Evolutionary conservation across 768 basidiomycete genomes (phyloP).

Genomic region (Polyporus arcularius): DNA sequence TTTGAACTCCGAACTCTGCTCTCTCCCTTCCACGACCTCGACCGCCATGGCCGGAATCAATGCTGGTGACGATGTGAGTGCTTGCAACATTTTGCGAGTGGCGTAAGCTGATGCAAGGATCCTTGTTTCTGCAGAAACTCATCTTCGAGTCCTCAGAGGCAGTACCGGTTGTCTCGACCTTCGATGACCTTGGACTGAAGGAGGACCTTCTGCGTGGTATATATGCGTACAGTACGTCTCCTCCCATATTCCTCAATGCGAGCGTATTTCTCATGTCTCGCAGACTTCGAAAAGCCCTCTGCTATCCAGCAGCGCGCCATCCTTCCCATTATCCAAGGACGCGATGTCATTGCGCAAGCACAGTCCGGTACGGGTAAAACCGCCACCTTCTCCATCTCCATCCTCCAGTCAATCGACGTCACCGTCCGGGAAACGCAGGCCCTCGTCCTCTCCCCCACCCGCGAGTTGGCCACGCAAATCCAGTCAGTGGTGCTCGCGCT

Average conservation of each 20-base stretch:
- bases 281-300: conserved; percentile 96
- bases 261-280: not conserved
- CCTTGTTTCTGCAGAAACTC: conserved; percentile 61
- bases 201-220: conserved; percentile 95
- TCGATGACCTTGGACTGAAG: conserved; percentile 90
- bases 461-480: conserved; percentile 98
- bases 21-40: conserved; percentile 41
- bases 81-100: conserved; percentile 16
- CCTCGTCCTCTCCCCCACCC: conserved; percentile 95
- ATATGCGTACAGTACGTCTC: conserved; percentile 84
- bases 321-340: conserved; percentile 90
- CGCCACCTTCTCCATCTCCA: conserved; percentile 96
- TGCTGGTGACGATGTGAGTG: conserved; percentile 77
- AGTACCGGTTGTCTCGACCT: conserved; percentile 85
- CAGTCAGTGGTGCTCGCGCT: conserved; percentile 95
- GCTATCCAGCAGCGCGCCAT: conserved; percentile 99
- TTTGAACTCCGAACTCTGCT: conserved; percentile 58
- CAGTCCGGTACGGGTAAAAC: conserved; percentile 99
- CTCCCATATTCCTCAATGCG: not conserved
- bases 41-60: conserved; percentile 79
- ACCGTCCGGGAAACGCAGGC: conserved; percentile 95
- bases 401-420: conserved; percentile 96
- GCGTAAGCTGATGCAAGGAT: not conserved
- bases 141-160: conserved; percentile 95
- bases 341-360: conserved; percentile 98